These are phyloP conservation scores for Apophysomyces ossiformis DNA, from an alignment of 371 early-diverging fungal species.

Conservation along the genomic window DNA sequence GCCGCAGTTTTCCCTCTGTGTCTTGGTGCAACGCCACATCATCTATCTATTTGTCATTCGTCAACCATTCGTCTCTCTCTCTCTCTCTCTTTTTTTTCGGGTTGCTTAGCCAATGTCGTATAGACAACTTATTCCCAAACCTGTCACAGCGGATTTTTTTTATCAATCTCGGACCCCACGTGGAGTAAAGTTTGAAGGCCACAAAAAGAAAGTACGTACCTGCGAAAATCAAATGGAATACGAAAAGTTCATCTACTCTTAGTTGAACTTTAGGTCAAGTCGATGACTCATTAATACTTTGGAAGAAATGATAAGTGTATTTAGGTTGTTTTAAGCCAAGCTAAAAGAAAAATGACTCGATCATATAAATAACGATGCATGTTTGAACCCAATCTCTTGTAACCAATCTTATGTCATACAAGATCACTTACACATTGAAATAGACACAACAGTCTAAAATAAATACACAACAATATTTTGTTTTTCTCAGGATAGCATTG, in stretches of 20 bases:
- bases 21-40: neutral
- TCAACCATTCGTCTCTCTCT: neutral
- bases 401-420: slow-evolving; percentile 8
- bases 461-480: neutral
- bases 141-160: slow-evolving; percentile 1
- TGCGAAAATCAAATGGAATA: neutral
- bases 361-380: neutral
- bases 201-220: neutral
- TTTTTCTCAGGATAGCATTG: neutral
- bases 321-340: neutral
- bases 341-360: neutral
- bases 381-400: slow-evolving; percentile 10
- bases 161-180: neutral
- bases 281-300: too few species aligned
- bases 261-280: too few species aligned
- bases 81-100: neutral
- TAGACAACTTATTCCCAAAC: neutral
- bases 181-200: slow-evolving; percentile 7
- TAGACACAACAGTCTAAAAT: too few species aligned
- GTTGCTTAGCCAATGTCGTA: slow-evolving; percentile 1
- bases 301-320: too few species aligned
- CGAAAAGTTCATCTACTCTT: neutral
- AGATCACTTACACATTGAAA: slow-evolving; percentile 1
- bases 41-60: neutral
- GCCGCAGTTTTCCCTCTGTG: neutral